Conservation (phyloP, 495 filamentous ascomycete species). For the Hypoxylon subgilvum region DNA sequence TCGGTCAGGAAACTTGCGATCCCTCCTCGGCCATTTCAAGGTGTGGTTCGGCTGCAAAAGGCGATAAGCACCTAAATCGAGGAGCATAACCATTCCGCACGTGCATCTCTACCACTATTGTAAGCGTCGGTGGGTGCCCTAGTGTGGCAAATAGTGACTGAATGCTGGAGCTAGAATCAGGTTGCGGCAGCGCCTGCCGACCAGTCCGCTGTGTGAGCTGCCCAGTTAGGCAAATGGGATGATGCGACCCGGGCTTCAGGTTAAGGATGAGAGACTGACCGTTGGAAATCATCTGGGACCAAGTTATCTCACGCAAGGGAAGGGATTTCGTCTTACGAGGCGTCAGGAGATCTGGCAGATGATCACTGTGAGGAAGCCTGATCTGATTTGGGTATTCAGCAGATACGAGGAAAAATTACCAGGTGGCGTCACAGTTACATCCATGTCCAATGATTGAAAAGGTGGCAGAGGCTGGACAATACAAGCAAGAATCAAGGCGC, state of each 20-base stretch:
- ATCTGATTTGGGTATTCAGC: too few relatives aligned
- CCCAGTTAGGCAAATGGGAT: background rate
- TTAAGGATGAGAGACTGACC: background rate
- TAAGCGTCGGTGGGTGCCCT: constrained; percentile 2
- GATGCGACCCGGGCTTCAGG: too few relatives aligned
- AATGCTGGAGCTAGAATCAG: constrained; percentile 2
- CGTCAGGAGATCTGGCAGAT: too few relatives aligned
- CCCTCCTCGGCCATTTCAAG: constrained; percentile 8
- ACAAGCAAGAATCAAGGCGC: too few relatives aligned
- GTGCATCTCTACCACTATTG: background rate
- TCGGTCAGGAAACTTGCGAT: background rate
- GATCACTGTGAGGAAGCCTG: too few relatives aligned
- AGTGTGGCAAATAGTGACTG: background rate
- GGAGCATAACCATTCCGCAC: background rate
- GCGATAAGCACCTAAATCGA: constrained; percentile 7
- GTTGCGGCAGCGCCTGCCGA: constrained; percentile 9
- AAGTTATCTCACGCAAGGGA: too few relatives aligned
- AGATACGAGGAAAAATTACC: too few relatives aligned
- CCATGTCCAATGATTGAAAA: too few relatives aligned
- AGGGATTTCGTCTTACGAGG: too few relatives aligned
- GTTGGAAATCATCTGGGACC: too few relatives aligned
- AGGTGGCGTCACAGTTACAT: too few relatives aligned
- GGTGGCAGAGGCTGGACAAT: too few relatives aligned
- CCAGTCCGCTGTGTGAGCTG: background rate
- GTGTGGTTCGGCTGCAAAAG: background rate